Conservation (phyloP, 495 filamentous ascomycete species). For the Aspergillus mulundensis region DNA sequence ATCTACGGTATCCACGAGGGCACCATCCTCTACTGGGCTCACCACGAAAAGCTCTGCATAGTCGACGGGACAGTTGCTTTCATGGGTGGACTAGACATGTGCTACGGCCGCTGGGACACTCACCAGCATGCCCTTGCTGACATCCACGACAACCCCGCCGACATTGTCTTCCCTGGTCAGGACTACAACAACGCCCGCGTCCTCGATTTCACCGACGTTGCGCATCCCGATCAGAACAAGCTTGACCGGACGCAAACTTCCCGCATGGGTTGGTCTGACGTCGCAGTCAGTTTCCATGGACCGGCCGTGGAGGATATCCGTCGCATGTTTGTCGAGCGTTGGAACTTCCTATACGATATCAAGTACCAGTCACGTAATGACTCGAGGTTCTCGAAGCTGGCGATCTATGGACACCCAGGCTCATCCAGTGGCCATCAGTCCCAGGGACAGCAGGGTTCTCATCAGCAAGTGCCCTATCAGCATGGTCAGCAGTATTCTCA, state of each 20-base stretch:
- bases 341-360: slow-evolving; percentile 86
- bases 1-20: slow-evolving; percentile 80
- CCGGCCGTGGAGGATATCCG: slow-evolving; percentile 73
- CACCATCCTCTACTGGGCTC: slow-evolving; percentile 88
- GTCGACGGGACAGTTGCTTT: slow-evolving; percentile 79
- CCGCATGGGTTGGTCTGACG: slow-evolving; percentile 93
- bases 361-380: slow-evolving; percentile 72
- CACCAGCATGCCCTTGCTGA: slow-evolving; percentile 78
- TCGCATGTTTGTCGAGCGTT: slow-evolving; percentile 78
- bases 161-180: slow-evolving; percentile 81
- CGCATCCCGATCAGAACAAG: slow-evolving; percentile 82
- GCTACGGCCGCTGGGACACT: slow-evolving; percentile 63
- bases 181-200: slow-evolving; percentile 92
- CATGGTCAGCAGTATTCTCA: slow-evolving; percentile 5
- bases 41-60: slow-evolving; percentile 90
- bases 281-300: slow-evolving; percentile 77
- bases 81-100: slow-evolving; percentile 71
- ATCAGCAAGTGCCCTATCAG: slow-evolving; percentile 11
- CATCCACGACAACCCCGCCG: slow-evolving; percentile 73
- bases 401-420: slow-evolving; percentile 31
- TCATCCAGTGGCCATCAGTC: slow-evolving; percentile 4
- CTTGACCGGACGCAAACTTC: slow-evolving; percentile 73
- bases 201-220: slow-evolving; percentile 82
- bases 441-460: slow-evolving; percentile 12
- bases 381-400: slow-evolving; percentile 56